These are phyloP conservation scores for Oryza glumipatula DNA, from an alignment of 176 grass and related monocot genomes.

Conservation along the genomic window DNA sequence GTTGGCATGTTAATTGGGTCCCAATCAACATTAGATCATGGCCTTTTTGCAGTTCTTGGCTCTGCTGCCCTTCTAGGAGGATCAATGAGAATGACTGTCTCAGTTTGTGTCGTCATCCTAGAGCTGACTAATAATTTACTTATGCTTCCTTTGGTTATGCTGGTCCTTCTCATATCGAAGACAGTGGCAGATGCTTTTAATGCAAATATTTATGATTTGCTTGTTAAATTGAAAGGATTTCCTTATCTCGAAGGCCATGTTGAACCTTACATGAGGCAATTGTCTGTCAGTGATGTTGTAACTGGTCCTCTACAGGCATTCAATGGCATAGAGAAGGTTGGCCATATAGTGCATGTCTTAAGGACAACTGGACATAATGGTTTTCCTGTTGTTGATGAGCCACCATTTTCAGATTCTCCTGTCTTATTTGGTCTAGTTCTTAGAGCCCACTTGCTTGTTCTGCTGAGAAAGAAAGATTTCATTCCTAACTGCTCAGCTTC, in stretches of 20 bases:
- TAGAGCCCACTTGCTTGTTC: slow-evolving; percentile 76
- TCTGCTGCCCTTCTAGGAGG: slow-evolving; percentile 92
- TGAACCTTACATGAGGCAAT: slow-evolving; percentile 92
- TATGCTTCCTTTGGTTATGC: slow-evolving; percentile 91
- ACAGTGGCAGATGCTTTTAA: slow-evolving; percentile 88
- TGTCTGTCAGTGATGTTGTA: slow-evolving; percentile 90
- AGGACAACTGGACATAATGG: slow-evolving; percentile 85
- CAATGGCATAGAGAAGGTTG: slow-evolving; percentile 80
- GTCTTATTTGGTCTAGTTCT: slow-evolving; percentile 79
- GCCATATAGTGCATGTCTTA: slow-evolving; percentile 78
- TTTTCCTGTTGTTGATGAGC: slow-evolving; percentile 85
- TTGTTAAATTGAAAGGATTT: slow-evolving; percentile 91
- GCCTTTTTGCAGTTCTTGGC: slow-evolving; percentile 90
- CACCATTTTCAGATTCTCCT: slow-evolving; percentile 69
- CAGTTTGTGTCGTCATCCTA: slow-evolving; percentile 83
- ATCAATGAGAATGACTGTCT: slow-evolving; percentile 95
- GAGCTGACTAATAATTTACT: slow-evolving; percentile 92
- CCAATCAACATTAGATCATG: slow-evolving; percentile 73
- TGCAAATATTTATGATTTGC: slow-evolving; percentile 78
- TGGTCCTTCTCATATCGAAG: slow-evolving; percentile 93
- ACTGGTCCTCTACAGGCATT: slow-evolving; percentile 77
- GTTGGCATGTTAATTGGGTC: slow-evolving; percentile 79
- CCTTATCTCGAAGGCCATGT: slow-evolving; percentile 89
- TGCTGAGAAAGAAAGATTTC: slow-evolving; percentile 87
- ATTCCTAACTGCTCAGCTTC: slow-evolving; percentile 38